Percentiles rank a stretch among this genome's conserved stretches.
phyloP scores from a whole-genome alignment of 495 filamentous ascomycete genomes.

The Hypoxylon intermedium region DNA sequence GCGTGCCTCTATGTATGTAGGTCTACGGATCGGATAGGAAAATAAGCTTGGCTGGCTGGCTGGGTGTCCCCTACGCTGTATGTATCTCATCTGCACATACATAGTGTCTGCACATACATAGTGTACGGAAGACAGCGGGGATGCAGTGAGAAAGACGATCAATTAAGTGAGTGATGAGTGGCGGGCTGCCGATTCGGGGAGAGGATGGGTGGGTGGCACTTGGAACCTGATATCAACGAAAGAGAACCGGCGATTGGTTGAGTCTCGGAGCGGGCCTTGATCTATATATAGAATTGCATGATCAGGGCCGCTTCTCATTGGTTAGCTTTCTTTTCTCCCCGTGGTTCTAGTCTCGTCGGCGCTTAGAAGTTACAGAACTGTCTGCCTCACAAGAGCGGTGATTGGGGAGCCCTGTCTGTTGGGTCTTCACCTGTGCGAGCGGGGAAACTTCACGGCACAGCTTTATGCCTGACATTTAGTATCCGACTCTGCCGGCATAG shows the following conservation, averaged over 20 bases:
- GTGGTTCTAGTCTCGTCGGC: constrained; percentile 29
- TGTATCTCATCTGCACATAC: constrained; percentile 3
- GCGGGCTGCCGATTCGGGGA: constrained; percentile 23
- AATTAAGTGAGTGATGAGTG: constrained; percentile 13
- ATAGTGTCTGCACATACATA: background rate
- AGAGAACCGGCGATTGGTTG: constrained; percentile 17
- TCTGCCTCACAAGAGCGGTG: constrained; percentile 2
- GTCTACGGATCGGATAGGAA: constrained; percentile 1
- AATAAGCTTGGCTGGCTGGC: constrained; percentile 6
- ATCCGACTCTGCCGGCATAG: too few relatives aligned
- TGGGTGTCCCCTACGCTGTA: constrained; percentile 6
- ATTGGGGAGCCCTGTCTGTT: constrained; percentile 18
- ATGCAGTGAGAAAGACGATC: constrained; percentile 4
- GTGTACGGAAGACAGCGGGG: constrained; percentile 1
- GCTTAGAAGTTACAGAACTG: constrained; percentile 29
- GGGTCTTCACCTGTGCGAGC: constrained; percentile 10
- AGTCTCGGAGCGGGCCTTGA: background rate
- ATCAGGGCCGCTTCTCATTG: constrained; percentile 16
- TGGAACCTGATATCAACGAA: constrained; percentile 7
- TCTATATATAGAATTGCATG: constrained; percentile 31
- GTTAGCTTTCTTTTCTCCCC: constrained; percentile 12
- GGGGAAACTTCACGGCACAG: constrained; percentile 23
- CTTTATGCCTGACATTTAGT: too few relatives aligned
- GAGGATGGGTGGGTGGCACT: constrained; percentile 29
- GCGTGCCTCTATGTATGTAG: constrained; percentile 15